Evolutionary conservation across 768 basidiomycete species (phyloP), one percentile per base, ranked within the genome.

Genomic region (Phylloporus rhodoxanthus): DNA sequence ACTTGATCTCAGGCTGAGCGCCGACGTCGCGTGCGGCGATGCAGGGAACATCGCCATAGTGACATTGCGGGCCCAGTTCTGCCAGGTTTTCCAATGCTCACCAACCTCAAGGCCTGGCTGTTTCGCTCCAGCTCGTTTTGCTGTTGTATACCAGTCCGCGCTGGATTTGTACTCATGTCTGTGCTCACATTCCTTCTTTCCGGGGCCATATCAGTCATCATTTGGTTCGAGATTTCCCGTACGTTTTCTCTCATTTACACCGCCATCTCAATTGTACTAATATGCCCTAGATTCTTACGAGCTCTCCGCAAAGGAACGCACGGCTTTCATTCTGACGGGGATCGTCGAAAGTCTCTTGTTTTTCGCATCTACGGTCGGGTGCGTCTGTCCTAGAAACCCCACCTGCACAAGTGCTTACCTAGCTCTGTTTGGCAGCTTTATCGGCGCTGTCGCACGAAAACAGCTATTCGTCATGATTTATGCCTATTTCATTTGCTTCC

Each of bases 161-260:
- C 78, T 5, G 82, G 85, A 29, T 82, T 85, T 28, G 68, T 80
- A 39, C 56, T 76, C 38, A 75, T 81, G 71, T 72, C 80, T 25
- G 50, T 75, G 3, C 63, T 84, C 8, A 76, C 76, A 1, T 74
- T 82, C 47, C 54, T 83, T 17, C 66, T 84, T 26, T 71, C 80
- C 8, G 82, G 78, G 2, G 51, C 76, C 15, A 67, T 85, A 28
- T 71, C 80, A 3, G 63, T 78, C 53, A 59, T 79, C 30, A 57
- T 82, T 21, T 86, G 82, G 84, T 82, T 79, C 61, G 79, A 84
- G 60, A 64, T 84, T 15, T 70, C 69, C 20, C 73, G 84, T 84
- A 51, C 51, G 82, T 72, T 15, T 41, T 13, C 33, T 17, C 9
- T 26, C 34, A 8, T 3, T 2, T 5, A n/a, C 41, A 2, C 7